phyloP scores from a whole-genome alignment of 768 basidiomycete genomes.

The Punctularia strigosozonata region DNA sequence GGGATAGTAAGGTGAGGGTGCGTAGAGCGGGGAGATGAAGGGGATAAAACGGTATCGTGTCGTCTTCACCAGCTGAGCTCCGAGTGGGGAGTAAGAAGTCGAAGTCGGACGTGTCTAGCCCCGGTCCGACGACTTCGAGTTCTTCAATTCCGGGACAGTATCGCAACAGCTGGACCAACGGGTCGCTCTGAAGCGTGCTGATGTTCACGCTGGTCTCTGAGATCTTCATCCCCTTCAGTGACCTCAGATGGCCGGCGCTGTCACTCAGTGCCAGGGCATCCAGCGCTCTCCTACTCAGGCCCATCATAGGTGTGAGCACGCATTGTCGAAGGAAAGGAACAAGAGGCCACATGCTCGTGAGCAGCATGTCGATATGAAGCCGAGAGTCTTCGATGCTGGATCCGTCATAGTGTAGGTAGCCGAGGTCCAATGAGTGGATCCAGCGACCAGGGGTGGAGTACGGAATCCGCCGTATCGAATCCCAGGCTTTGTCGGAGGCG shows the following conservation, averaged over 20 bases:
- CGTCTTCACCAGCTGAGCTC: constrained; percentile 8
- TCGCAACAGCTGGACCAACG: constrained; percentile 45
- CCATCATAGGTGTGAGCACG: constrained; percentile 40
- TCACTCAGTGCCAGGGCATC: constrained; percentile 39
- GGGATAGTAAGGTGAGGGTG: constrained; percentile 49
- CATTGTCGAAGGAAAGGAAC: constrained; percentile 50
- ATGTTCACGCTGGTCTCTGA: constrained; percentile 19
- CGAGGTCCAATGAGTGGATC: constrained; percentile 71
- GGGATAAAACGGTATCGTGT: constrained; percentile 23
- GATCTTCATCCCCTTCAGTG: constrained; percentile 43
- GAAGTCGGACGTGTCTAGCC: constrained; percentile 40
- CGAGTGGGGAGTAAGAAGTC: constrained; percentile 20
- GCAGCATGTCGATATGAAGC: constrained; percentile 52
- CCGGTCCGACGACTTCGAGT: constrained; percentile 51
- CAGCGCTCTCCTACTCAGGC: constrained; percentile 50
- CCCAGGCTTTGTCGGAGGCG: constrained; percentile 69
- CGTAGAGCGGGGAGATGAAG: constrained; percentile 46
- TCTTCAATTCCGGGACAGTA: constrained; percentile 46
- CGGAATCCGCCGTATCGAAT: constrained; percentile 77
- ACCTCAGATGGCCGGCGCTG: constrained; percentile 34
- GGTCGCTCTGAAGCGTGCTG: constrained; percentile 30
- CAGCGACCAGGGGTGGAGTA: constrained; percentile 84
- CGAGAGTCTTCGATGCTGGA: constrained; percentile 36
- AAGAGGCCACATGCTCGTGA: constrained; percentile 55
- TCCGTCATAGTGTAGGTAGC: constrained; percentile 35